phyloP scores from a whole-genome alignment of 139 green algal species.

The Micromonas commoda region DNA sequence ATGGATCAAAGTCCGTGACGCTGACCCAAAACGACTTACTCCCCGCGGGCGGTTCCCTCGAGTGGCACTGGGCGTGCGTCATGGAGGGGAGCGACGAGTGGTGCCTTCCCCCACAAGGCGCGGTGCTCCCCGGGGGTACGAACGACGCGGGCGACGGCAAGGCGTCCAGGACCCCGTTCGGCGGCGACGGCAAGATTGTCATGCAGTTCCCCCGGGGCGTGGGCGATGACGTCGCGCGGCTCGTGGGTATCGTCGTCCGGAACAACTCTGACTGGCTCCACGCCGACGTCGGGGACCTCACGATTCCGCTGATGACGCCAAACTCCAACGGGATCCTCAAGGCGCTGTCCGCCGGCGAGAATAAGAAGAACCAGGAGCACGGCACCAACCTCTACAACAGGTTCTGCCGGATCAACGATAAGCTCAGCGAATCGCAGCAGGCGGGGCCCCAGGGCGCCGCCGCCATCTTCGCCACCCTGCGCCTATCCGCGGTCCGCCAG shows the following conservation, averaged over 20 bases:
- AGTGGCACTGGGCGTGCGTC: background rate
- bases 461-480: constrained; percentile 73
- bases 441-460: constrained; percentile 55
- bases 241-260: constrained; percentile 23
- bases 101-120: background rate
- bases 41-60: background rate
- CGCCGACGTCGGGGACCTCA: constrained; percentile 26
- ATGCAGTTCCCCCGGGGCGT: background rate
- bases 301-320: background rate
- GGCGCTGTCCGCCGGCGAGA: background rate
- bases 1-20: background rate
- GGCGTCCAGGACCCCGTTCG: constrained; percentile 7
- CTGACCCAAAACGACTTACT: background rate
- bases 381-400: background rate
- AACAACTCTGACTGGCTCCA: constrained; percentile 20
- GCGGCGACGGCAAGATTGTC: background rate
- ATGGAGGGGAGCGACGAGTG: background rate
- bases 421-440: background rate
- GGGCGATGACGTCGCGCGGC: background rate
- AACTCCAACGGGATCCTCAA: background rate
- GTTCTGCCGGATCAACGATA: constrained; percentile 1
- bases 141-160: constrained; percentile 19
- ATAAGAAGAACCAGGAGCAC: background rate
- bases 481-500: constrained; percentile 59
- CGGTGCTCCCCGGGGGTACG: background rate